These are phyloP conservation scores for Paracoccidioides brasiliensis DNA, from an alignment of 2,329 filamentous ascomycete genomes.

Conservation along the genomic window DNA sequence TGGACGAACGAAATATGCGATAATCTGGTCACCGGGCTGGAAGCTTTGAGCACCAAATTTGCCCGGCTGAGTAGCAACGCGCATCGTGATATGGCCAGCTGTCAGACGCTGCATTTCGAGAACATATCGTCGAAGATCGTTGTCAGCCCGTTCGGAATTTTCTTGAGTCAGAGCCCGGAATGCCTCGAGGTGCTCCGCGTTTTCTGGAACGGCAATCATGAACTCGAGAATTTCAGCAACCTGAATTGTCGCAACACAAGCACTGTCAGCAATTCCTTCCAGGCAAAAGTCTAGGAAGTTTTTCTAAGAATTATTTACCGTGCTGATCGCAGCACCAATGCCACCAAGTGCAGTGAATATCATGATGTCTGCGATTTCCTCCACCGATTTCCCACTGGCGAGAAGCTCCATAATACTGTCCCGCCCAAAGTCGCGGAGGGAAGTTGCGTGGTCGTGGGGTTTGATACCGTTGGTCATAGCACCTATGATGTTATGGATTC, in stretches of 20 bases:
- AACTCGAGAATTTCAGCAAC: slow-evolving; percentile 34
- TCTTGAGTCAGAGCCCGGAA: slow-evolving; percentile 26
- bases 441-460: slow-evolving; percentile 21
- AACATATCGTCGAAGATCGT: slow-evolving; percentile 11
- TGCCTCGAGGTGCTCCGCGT: slow-evolving; percentile 30
- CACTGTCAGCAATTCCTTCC: neutral
- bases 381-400: slow-evolving; percentile 9
- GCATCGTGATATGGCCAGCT: slow-evolving; percentile 25
- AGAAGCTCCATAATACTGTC: slow-evolving; percentile 29
- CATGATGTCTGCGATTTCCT: slow-evolving; percentile 11
- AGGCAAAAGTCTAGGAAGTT: neutral
- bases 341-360: slow-evolving; percentile 27
- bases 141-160: slow-evolving; percentile 19
- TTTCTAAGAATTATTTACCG: slow-evolving; percentile 19
- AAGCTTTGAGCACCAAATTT: slow-evolving; percentile 30
- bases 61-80: slow-evolving; percentile 22
- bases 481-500: slow-evolving; percentile 20
- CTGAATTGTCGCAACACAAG: slow-evolving; percentile 13
- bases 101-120: slow-evolving; percentile 13
- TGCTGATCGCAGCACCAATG: slow-evolving; percentile 28
- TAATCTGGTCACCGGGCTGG: slow-evolving; percentile 27
- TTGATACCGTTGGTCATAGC: slow-evolving; percentile 18
- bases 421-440: slow-evolving; percentile 29
- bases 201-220: slow-evolving; percentile 28
- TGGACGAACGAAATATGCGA: slow-evolving; percentile 20